phyloP scores from a whole-genome alignment of 1,284 basidiomycete species.

The Ceratobasidium sp. region DNA sequence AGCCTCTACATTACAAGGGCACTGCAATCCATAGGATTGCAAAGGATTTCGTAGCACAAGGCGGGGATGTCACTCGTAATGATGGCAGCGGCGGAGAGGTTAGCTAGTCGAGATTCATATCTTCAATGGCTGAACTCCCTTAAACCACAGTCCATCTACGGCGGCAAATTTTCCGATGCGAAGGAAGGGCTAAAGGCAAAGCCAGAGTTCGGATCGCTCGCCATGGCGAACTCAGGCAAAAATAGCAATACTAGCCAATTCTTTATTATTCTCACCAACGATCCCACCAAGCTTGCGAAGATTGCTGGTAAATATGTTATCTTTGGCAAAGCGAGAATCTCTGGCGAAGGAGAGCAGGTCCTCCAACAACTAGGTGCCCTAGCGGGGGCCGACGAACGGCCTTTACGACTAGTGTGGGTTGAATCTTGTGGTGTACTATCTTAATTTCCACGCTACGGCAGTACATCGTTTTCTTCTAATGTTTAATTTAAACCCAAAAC shows the following conservation, averaged over 20 bases:
- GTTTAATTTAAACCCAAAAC: background rate
- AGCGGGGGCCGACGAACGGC: slow-evolving; percentile 53
- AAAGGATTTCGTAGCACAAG: slow-evolving; percentile 58
- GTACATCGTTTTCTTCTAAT: no score
- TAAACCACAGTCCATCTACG: slow-evolving; percentile 55
- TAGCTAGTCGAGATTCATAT: background rate
- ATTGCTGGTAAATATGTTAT: slow-evolving; percentile 58
- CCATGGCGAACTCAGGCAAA: slow-evolving; percentile 59
- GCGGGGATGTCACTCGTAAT: slow-evolving; percentile 59
- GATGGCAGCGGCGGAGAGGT: slow-evolving; percentile 62
- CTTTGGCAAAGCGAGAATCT: slow-evolving; percentile 52
- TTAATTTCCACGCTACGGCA: slow-evolving; percentile 18
- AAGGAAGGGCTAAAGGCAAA: slow-evolving; percentile 56
- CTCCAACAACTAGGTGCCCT: slow-evolving; percentile 52
- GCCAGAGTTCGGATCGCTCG: slow-evolving; percentile 54
- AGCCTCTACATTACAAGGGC: slow-evolving; percentile 55
- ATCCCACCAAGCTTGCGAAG: slow-evolving; percentile 54
- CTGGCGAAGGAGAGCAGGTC: slow-evolving; percentile 50
- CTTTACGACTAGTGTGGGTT: slow-evolving; percentile 55
- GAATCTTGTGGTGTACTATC: slow-evolving; percentile 53
- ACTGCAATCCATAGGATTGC: slow-evolving; percentile 57
- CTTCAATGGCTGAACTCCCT: background rate
- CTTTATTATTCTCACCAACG: slow-evolving; percentile 57
- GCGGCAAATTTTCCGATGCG: slow-evolving; percentile 59
- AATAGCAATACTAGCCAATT: slow-evolving; percentile 56